Evolutionary conservation across 2,329 filamentous ascomycete species (phyloP).

Genomic region (Aspergillus tamarii): DNA sequence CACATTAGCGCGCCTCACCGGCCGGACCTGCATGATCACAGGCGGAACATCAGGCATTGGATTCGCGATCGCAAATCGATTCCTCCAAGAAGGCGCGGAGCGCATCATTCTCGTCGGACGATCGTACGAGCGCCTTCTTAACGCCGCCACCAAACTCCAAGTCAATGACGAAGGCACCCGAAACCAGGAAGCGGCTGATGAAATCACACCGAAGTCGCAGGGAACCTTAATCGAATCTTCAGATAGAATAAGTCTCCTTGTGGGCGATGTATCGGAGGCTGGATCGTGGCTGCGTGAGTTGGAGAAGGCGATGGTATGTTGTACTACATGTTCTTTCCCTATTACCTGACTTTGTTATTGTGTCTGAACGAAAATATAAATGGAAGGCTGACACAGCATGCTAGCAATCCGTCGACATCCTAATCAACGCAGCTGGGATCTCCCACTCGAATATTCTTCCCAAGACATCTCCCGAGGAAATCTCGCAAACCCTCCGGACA

Average conservation of each 20-base stretch:
- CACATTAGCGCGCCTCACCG: constrained; percentile 32
- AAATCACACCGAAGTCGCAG: not conserved
- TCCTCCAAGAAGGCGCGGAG: constrained; percentile 63
- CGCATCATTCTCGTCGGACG: constrained; percentile 65
- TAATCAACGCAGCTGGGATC: constrained; percentile 81
- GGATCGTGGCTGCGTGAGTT: constrained; percentile 39
- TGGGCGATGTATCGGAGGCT: constrained; percentile 43
- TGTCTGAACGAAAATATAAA: not conserved
- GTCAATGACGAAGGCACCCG: constrained; percentile 8
- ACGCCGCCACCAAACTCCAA: constrained; percentile 35
- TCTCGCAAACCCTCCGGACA: constrained; percentile 65
- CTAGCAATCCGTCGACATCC: constrained; percentile 54
- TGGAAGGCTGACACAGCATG: not conserved
- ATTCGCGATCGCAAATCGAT: constrained; percentile 66
- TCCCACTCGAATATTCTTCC: constrained; percentile 68
- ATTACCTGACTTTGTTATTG: too few relatives aligned
- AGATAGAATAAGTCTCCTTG: constrained; percentile 31
- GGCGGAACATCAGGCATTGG: constrained; percentile 75
- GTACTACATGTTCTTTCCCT: too few relatives aligned
- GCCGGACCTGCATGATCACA: constrained; percentile 60
- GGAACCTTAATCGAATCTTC: constrained; percentile 20
- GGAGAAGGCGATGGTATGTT: constrained; percentile 43
- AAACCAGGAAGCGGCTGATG: not conserved
- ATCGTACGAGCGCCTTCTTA: constrained; percentile 49
- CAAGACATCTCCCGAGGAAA: constrained; percentile 52